Conservation (phyloP, 495 filamentous ascomycete genomes). For the Pseudoneurospora amorphoporcata region DNA sequence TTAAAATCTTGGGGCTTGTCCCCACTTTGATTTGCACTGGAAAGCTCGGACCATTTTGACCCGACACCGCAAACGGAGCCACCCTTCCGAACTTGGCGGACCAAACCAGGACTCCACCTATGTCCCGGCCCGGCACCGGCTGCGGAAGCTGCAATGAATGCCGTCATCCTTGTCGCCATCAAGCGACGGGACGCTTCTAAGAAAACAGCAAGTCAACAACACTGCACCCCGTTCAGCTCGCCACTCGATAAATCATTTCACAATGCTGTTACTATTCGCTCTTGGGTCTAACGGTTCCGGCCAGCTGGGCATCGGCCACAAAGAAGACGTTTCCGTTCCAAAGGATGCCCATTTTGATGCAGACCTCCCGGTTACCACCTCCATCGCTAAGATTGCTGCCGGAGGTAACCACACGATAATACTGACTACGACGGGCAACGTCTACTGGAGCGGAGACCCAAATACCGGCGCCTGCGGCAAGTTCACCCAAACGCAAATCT, state of each 20-base stretch:
- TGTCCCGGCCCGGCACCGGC: neutral
- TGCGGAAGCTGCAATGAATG: neutral
- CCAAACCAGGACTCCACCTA: neutral
- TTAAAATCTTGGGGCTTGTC: neutral
- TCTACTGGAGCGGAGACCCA: constrained; percentile 56
- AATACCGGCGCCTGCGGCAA: constrained; percentile 45
- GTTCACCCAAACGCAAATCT: neutral
- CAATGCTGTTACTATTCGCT: constrained; percentile 52
- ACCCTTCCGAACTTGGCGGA: neutral
- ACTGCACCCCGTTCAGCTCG: neutral
- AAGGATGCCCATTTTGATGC: constrained; percentile 42
- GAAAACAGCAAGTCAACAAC: neutral
- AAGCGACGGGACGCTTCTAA: neutral
- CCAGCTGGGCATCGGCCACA: constrained; percentile 73
- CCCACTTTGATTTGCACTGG: constrained; percentile 1
- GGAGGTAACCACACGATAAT: constrained; percentile 87
- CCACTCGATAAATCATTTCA: neutral
- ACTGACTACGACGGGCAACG: constrained; percentile 42
- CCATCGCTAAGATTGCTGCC: constrained; percentile 38
- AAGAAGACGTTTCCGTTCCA: constrained; percentile 60
- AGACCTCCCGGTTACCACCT: constrained; percentile 7
- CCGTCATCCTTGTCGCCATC: neutral
- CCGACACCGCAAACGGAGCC: neutral
- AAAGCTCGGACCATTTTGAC: neutral
- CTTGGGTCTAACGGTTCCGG: constrained; percentile 87